phyloP scores from a whole-genome alignment of 176 grass and related monocot species.

The Calamus simplicifolius region DNA sequence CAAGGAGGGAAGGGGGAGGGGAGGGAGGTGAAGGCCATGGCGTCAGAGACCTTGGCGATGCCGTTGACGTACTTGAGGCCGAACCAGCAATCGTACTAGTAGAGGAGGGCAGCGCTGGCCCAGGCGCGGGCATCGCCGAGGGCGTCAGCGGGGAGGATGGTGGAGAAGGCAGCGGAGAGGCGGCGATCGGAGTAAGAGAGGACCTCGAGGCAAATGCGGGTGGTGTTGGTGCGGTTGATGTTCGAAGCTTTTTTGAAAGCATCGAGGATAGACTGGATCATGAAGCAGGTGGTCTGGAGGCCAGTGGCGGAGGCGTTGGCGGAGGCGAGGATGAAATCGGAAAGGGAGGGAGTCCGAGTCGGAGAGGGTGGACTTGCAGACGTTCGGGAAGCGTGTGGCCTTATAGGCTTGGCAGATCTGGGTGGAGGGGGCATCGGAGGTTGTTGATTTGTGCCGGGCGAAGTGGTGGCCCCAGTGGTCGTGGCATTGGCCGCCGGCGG shows the following conservation, averaged over 20 bases:
- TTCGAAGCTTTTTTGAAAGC: constrained; percentile 23
- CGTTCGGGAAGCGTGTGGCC: constrained; percentile 52
- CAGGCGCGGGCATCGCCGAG: constrained; percentile 34
- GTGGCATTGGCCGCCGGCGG: neutral
- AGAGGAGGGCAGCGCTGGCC: constrained; percentile 60
- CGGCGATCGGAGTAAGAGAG: constrained; percentile 50
- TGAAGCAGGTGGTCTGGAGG: constrained; percentile 45
- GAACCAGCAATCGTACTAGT: constrained; percentile 97
- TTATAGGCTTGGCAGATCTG: constrained; percentile 60
- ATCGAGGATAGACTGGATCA: constrained; percentile 48
- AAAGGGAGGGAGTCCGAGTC: constrained; percentile 3
- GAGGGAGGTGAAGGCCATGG: constrained; percentile 85
- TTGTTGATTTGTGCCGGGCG: constrained; percentile 8
- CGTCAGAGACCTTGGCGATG: constrained; percentile 46
- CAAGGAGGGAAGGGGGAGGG: no score
- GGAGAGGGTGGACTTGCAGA: constrained; percentile 61
- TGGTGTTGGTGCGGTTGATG: constrained; percentile 63
- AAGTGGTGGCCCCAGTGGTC: neutral
- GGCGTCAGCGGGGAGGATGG: neutral
- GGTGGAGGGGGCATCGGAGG: constrained; percentile 14
- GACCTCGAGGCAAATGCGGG: constrained; percentile 81
- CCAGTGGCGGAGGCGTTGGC: constrained; percentile 33
- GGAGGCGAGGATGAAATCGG: constrained; percentile 33
- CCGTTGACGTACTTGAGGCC: constrained; percentile 82
- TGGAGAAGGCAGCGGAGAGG: constrained; percentile 26